phyloP scores from a whole-genome alignment of 208 protist species.

The Wallacemonas sp. region DNA sequence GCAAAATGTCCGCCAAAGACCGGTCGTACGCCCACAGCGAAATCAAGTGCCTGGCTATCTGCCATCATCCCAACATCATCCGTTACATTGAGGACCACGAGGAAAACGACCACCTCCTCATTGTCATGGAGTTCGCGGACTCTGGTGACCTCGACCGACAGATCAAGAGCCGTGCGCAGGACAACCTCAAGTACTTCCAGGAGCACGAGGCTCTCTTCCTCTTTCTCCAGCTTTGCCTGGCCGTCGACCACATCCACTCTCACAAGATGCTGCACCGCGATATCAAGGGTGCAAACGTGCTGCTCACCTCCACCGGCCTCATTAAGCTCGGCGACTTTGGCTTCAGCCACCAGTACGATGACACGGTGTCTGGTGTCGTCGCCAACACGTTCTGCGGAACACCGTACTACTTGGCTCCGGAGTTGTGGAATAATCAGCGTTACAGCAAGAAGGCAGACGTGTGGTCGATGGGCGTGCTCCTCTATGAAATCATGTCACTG shows the following conservation, averaged over 20 bases:
- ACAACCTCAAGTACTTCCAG: conserved; percentile 70
- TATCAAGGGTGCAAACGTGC: conserved; percentile 89
- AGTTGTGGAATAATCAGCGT: conserved; percentile 88
- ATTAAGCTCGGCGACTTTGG: conserved; percentile 93
- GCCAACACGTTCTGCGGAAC: conserved; percentile 80
- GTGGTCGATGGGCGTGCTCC: conserved; percentile 71
- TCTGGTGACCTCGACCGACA: conserved; percentile 83
- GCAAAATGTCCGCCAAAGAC: conserved; percentile 83
- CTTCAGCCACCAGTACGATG: conserved; percentile 87
- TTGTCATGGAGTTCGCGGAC: conserved; percentile 89
- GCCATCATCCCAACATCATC: conserved; percentile 86
- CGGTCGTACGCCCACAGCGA: conserved; percentile 83
- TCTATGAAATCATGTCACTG: conserved; percentile 83
- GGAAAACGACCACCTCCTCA: conserved; percentile 75
- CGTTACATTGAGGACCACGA: conserved; percentile 84
- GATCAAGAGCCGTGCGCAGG: conserved; percentile 57
- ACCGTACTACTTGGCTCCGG: conserved; percentile 85
- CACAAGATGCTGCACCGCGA: conserved; percentile 92
- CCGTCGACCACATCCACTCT: conserved; percentile 85
- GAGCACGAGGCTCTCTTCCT: conserved; percentile 86
- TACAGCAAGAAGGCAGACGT: conserved; percentile 90
- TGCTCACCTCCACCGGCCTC: conserved; percentile 83
- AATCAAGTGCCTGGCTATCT: conserved; percentile 84
- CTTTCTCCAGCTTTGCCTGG: conserved; percentile 84
- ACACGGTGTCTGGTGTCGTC: conserved; percentile 85